Conservation (phyloP, 768 basidiomycete genomes). For the Suillus brevipes region DNA sequence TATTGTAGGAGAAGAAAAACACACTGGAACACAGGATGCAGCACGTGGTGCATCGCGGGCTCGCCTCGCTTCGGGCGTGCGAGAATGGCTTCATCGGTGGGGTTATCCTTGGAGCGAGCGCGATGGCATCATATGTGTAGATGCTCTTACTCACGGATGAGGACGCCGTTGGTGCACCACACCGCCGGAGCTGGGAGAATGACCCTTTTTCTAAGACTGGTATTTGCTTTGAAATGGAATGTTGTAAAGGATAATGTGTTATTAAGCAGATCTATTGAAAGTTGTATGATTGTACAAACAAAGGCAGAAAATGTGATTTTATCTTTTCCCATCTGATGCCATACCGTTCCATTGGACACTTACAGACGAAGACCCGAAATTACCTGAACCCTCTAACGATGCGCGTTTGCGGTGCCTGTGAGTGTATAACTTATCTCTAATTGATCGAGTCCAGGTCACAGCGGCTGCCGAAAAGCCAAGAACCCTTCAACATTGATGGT, state of each 20-base stretch:
- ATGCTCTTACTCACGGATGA: slow-evolving; percentile 71
- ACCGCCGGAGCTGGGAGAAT: slow-evolving; percentile 1
- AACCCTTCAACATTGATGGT: not conserved
- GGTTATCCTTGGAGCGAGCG: slow-evolving; percentile 95
- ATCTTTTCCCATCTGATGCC: not conserved
- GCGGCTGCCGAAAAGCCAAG: not conserved
- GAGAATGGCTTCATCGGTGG: slow-evolving; percentile 92
- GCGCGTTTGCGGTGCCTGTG: not conserved
- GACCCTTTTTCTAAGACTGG: slow-evolving; percentile 8
- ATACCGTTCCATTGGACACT: not conserved
- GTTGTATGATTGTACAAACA: slow-evolving; percentile 16
- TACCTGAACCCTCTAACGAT: not conserved
- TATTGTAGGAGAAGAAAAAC: slow-evolving; percentile 94
- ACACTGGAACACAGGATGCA: slow-evolving; percentile 87
- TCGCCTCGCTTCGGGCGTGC: slow-evolving; percentile 82
- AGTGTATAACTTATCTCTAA: not conserved
- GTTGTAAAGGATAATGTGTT: slow-evolving; percentile 4
- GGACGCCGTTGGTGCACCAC: not conserved
- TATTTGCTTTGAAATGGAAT: slow-evolving; percentile 10
- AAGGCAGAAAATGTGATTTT: slow-evolving; percentile 4
- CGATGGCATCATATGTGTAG: slow-evolving; percentile 88
- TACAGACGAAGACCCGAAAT: not conserved
- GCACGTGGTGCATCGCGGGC: slow-evolving; percentile 79
- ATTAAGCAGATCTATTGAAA: slow-evolving; percentile 9
- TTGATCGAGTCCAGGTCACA: not conserved